Conservation (phyloP, 495 filamentous ascomycete genomes). For the Penicillium bovifimosum region DNA sequence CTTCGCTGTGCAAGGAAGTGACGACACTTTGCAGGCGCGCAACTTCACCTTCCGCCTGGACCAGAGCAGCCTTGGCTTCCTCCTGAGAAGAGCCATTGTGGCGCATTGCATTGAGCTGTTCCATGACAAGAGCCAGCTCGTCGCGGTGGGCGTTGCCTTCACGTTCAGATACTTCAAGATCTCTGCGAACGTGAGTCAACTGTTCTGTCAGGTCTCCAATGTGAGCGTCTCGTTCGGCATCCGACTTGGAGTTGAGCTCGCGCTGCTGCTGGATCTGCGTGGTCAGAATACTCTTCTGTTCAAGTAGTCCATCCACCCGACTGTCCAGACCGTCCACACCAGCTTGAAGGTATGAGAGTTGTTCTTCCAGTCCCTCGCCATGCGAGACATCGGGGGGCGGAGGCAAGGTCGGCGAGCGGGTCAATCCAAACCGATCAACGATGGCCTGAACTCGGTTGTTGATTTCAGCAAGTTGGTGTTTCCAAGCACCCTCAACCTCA, state of each 20-base stretch:
- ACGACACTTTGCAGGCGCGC: conserved; percentile 29
- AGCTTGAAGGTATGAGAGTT: conserved; percentile 50
- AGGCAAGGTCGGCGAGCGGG: conserved; percentile 40
- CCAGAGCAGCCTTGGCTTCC: conserved; percentile 35
- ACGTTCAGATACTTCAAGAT: conserved; percentile 35
- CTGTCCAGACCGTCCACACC: conserved; percentile 72
- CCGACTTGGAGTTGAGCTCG: conserved; percentile 69
- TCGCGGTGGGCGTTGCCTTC: conserved; percentile 36
- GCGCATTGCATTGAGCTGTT: conserved; percentile 44
- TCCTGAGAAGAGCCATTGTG: conserved; percentile 24
- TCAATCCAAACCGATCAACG: conserved; percentile 42
- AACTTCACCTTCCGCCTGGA: conserved; percentile 49
- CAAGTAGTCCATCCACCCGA: conserved; percentile 53
- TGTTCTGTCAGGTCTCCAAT: conserved; percentile 48
- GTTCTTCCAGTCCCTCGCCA: conserved; percentile 41
- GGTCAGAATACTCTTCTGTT: conserved; percentile 78
- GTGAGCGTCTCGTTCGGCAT: conserved; percentile 51
- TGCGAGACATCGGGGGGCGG: conserved; percentile 43
- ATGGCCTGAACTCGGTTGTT: conserved; percentile 49
- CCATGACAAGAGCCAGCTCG: conserved; percentile 39
- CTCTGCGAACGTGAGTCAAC: conserved; percentile 36
- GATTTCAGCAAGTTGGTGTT: conserved; percentile 45
- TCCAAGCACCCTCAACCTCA: conserved; percentile 28
- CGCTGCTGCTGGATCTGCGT: conserved; percentile 90
- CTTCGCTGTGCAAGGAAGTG: conserved; percentile 27